phyloP scores from a whole-genome alignment of 2,329 filamentous ascomycete genomes.

The Ceratocystis eucalypticola region DNA sequence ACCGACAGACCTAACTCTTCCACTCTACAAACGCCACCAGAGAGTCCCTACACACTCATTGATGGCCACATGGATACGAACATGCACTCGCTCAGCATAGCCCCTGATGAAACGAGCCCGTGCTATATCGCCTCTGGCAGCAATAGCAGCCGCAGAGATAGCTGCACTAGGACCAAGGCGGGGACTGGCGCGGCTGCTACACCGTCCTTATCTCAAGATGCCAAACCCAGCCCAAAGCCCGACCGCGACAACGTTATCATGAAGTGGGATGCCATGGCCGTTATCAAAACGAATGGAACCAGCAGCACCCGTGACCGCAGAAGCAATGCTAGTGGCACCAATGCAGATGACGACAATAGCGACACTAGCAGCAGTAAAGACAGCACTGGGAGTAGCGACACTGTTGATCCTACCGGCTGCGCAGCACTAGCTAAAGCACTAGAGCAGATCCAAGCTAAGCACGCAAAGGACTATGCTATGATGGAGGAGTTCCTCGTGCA shows the following conservation, averaged over 20 bases:
- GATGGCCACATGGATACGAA: neutral
- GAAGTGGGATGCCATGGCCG: neutral
- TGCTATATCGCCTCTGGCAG: neutral
- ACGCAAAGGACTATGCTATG: neutral
- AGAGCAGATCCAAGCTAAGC: neutral
- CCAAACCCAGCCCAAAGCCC: neutral
- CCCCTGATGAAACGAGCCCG: neutral
- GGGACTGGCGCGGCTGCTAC: neutral
- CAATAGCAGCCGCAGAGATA: neutral
- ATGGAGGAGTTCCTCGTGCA: slow-evolving; percentile 1
- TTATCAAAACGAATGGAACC: neutral
- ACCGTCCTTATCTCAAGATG: neutral
- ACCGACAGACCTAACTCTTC: no score
- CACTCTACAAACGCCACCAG: neutral
- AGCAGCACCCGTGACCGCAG: neutral
- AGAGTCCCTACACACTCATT: neutral
- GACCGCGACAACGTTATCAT: neutral
- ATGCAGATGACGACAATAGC: neutral
- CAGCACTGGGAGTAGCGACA: neutral
- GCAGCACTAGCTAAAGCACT: neutral
- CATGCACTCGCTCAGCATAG: neutral
- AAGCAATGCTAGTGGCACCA: neutral
- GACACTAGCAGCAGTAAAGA: neutral
- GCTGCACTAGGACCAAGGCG: neutral
- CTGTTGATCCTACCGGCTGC: neutral